Evolutionary conservation across 2,329 filamentous ascomycete species (phyloP).

Genomic region (Claviceps digitariae): DNA sequence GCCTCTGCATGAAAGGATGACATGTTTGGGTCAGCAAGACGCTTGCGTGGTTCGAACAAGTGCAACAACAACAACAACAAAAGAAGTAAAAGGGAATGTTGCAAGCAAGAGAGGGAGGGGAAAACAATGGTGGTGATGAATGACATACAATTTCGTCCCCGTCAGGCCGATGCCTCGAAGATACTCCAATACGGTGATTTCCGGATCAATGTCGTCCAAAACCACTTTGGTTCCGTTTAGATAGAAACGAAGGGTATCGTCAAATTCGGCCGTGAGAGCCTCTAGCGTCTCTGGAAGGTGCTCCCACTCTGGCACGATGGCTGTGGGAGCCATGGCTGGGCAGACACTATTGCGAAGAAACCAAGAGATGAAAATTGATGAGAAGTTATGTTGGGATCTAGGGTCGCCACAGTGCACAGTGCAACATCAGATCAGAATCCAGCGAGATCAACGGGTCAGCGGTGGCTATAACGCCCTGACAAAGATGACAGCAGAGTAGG

Average conservation of each 20-base stretch:
- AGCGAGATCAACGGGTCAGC: no score
- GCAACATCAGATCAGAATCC: no score
- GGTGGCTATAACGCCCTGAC: no score
- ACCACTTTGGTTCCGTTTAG: conserved; percentile 86
- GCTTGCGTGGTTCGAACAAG: background rate
- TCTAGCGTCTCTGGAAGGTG: conserved; percentile 19
- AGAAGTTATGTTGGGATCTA: no score
- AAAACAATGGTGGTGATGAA: no score
- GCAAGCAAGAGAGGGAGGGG: background rate
- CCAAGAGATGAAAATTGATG: no score
- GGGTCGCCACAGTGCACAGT: no score
- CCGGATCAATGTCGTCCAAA: conserved; percentile 77
- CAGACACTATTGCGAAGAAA: background rate
- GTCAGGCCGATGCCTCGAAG: conserved; percentile 84
- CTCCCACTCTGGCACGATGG: conserved; percentile 35
- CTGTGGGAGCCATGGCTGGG: conserved; percentile 39
- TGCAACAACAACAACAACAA: background rate
- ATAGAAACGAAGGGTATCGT: conserved; percentile 84
- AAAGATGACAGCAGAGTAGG: no score
- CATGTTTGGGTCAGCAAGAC: background rate
- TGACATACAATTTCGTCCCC: conserved; percentile 67
- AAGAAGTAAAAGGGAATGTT: background rate
- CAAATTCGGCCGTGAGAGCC: conserved; percentile 57
- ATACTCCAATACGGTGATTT: conserved; percentile 85
- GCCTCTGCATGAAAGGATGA: conserved; percentile 33